phyloP scores from a whole-genome alignment of 306 rosid species.

The Hippophae gyantsensis region DNA sequence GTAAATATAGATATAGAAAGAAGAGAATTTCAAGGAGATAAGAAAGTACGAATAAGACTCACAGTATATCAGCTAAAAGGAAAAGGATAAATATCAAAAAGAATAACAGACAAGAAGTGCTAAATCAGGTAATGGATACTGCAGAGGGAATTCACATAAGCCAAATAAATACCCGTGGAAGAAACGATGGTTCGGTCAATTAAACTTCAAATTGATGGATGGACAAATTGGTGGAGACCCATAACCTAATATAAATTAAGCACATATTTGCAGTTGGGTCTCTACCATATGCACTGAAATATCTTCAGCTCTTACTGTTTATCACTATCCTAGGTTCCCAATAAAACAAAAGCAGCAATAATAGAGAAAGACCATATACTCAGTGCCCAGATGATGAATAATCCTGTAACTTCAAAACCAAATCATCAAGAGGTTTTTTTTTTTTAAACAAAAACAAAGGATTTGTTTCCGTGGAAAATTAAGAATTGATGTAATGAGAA shows the following conservation, averaged over 20 bases:
- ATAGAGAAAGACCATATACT: neutral
- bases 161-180: neutral
- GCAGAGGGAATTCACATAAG: neutral
- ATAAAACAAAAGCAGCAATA: no score
- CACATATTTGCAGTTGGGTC: slow-evolving; percentile 13
- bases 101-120: no score
- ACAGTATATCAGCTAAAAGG: no score
- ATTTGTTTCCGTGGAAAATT: no score
- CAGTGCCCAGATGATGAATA: slow-evolving; percentile 9
- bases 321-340: slow-evolving; percentile 15
- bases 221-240: neutral
- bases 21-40: neutral
- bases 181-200: neutral
- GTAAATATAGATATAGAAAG: no score
- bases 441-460: no score
- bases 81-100: no score
- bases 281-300: slow-evolving; percentile 12
- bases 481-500: no score
- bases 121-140: no score
- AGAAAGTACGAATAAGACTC: no score
- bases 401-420: slow-evolving; percentile 10
- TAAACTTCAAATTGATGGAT: neutral
- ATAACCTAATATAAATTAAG: slow-evolving; percentile 16
- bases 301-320: slow-evolving; percentile 2
- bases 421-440: neutral